phyloP scores from a whole-genome alignment of 805 yeast species.

The Yarrowia sp. region DNA sequence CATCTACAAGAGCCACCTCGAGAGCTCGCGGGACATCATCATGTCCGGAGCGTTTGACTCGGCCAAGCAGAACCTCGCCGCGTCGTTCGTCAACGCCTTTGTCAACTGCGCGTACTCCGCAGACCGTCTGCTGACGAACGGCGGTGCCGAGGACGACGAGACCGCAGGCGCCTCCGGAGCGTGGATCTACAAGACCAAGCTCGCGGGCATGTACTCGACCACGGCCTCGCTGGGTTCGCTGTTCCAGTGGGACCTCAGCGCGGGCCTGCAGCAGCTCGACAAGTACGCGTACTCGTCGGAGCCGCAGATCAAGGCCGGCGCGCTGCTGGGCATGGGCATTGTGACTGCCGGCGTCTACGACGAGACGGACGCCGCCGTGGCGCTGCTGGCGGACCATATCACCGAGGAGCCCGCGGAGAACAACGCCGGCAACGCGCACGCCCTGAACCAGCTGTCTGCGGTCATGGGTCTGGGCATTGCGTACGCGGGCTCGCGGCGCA shows the following conservation, averaged over 20 bases:
- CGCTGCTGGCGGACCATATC: conserved; percentile 77
- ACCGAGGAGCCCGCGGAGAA: conserved; percentile 53
- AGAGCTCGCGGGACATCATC: conserved; percentile 59
- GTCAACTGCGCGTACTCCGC: conserved; percentile 87
- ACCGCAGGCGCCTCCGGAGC: conserved; percentile 54
- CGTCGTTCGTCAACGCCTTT: conserved; percentile 90
- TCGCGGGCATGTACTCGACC: conserved; percentile 84
- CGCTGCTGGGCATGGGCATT: conserved; percentile 90
- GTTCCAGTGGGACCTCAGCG: conserved; percentile 85
- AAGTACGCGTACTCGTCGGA: conserved; percentile 83
- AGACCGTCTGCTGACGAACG: conserved; percentile 69
- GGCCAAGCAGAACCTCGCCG: conserved; percentile 91
- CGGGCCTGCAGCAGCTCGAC: conserved; percentile 87
- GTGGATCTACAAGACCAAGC: conserved; percentile 92
- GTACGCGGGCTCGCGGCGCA: conserved; percentile 90
- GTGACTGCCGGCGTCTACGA: conserved; percentile 91
- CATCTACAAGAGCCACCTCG: conserved; percentile 86
- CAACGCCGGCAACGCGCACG: conserved; percentile 21
- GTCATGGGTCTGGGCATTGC: conserved; percentile 91
- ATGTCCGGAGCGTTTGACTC: conserved; percentile 63
- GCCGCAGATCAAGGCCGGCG: conserved; percentile 91
- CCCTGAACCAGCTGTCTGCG: conserved; percentile 61
- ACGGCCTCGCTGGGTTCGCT: conserved; percentile 90
- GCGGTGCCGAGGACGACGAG: conserved; percentile 49
- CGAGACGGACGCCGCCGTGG: conserved; percentile 89